Percentiles rank a stretch among this genome's conserved stretches.
Evolutionary conservation across 2,329 filamentous ascomycete genomes (phyloP).

Genomic region (Colletotrichum orchidophilum): DNA sequence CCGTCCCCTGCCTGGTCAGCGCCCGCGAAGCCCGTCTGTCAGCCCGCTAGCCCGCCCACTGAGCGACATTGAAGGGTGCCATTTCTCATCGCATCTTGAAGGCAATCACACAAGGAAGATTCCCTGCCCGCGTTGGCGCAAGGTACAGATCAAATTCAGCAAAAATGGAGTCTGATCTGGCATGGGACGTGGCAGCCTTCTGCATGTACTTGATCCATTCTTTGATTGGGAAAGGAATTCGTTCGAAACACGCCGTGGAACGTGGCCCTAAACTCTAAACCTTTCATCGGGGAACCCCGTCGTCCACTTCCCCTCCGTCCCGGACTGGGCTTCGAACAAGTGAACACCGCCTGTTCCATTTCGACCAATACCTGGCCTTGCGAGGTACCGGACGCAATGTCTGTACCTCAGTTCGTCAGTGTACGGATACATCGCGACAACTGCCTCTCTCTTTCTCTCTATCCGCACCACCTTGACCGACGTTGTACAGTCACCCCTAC

Average conservation of each 20-base stretch:
- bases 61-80: background rate
- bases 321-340: conserved; percentile 3
- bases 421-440: background rate
- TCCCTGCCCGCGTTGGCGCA: conserved; percentile 5
- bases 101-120: background rate
- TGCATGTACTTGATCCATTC: background rate
- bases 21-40: background rate
- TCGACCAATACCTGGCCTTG: background rate
- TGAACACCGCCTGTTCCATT: conserved; percentile 1
- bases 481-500: background rate
- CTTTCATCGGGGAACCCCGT: conserved; percentile 4
- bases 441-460: background rate
- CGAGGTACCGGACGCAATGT: background rate
- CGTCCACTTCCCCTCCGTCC: background rate
- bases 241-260: conserved; percentile 32
- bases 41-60: background rate
- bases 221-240: conserved; percentile 21
- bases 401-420: background rate
- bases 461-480: background rate
- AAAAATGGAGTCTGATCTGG: background rate
- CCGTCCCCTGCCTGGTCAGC: background rate
- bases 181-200: background rate
- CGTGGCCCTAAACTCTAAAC: conserved; percentile 27
- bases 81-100: background rate
- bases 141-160: conserved; percentile 11